phyloP scores from a whole-genome alignment of 306 rosid genomes.

The Rubus idaeus region DNA sequence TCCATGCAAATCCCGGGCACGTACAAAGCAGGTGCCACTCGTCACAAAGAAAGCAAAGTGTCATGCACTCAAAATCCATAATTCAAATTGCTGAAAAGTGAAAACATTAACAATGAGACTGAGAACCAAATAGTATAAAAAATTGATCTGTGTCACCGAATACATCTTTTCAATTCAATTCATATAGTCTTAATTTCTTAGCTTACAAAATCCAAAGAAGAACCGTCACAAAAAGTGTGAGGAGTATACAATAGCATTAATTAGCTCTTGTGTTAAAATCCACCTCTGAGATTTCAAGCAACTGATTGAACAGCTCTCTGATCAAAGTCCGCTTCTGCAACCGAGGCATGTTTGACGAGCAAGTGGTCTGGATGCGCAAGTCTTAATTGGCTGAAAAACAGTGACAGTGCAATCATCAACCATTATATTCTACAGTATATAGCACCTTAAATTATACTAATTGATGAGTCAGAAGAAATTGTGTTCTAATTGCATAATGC shows the following conservation, averaged over 20 bases:
- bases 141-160: conserved; percentile 33
- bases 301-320: conserved; percentile 81
- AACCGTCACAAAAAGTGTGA: conserved; percentile 22
- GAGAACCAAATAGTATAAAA: conserved; percentile 29
- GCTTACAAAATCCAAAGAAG: conserved; percentile 34
- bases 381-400: conserved; percentile 87
- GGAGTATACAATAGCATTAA: conserved; percentile 32
- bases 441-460: neutral
- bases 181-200: conserved; percentile 29
- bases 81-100: neutral
- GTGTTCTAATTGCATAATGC: neutral
- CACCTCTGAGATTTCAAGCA: conserved; percentile 39
- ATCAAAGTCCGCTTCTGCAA: conserved; percentile 91
- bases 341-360: conserved; percentile 66
- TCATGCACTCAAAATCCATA: neutral
- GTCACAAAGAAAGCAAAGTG: neutral
- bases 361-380: conserved; percentile 84
- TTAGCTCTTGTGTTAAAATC: conserved; percentile 20
- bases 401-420: neutral
- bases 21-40: neutral
- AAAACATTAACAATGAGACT: conserved; percentile 28
- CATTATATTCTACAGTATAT: neutral
- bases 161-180: conserved; percentile 36
- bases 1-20: too few relatives aligned
- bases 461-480: neutral